Conservation (phyloP, 495 filamentous ascomycete species). For the Neurospora sp. region DNA sequence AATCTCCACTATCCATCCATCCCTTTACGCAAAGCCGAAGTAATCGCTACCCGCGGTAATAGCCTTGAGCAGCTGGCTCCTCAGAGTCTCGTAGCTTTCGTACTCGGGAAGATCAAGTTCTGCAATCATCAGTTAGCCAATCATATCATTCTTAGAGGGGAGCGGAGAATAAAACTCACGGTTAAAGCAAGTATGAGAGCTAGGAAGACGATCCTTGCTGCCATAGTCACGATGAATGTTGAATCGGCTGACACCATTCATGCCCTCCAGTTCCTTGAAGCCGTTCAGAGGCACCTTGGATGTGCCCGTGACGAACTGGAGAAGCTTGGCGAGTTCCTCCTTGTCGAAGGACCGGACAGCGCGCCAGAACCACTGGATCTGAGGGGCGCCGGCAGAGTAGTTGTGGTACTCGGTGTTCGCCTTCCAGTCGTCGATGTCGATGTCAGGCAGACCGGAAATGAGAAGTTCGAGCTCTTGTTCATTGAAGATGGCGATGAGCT, state of each 20-base stretch:
- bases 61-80: constrained; percentile 80
- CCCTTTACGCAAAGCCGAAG: constrained; percentile 83
- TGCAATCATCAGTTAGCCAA: constrained; percentile 35
- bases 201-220: constrained; percentile 92
- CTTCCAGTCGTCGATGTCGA: constrained; percentile 99
- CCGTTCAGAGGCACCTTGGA: constrained; percentile 98
- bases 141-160: constrained; percentile 1
- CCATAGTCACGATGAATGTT: constrained; percentile 99
- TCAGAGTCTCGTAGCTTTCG: constrained; percentile 85
- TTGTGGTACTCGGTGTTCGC: constrained; percentile 98
- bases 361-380: constrained; percentile 99
- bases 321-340: constrained; percentile 92
- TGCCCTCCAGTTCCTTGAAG: constrained; percentile 97
- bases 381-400: constrained; percentile 85
- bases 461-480: constrained; percentile 95
- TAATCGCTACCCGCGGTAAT: constrained; percentile 95
- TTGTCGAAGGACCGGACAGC: constrained; percentile 97
- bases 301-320: constrained; percentile 97
- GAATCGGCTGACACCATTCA: constrained; percentile 97
- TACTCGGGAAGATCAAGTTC: constrained; percentile 99
- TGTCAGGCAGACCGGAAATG: constrained; percentile 94
- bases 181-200: constrained; percentile 98
- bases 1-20: not conserved
- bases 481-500: constrained; percentile 95
- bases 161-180: constrained; percentile 53